Conservation (phyloP, 805 yeast species). For the Alloascoidea africana region DNA sequence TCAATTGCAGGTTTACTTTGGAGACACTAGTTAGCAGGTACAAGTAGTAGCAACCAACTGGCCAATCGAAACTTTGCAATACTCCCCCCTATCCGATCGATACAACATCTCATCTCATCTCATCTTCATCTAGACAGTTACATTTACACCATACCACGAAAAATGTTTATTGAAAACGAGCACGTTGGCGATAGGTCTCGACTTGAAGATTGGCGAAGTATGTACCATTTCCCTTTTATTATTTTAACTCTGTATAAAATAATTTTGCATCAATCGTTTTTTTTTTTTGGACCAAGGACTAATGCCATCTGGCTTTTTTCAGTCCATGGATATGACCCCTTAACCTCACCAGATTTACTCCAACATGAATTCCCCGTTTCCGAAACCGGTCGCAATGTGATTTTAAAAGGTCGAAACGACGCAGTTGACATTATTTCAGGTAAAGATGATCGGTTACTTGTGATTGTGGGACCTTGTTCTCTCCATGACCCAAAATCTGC, state of each 20-base stretch:
- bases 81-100: too few relatives aligned
- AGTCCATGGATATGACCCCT: slow-evolving; percentile 80
- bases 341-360: slow-evolving; percentile 87
- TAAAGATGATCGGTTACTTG: slow-evolving; percentile 71
- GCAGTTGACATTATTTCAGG: slow-evolving; percentile 65
- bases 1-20: too few relatives aligned
- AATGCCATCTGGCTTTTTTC: slow-evolving; percentile 5
- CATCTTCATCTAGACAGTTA: too few relatives aligned
- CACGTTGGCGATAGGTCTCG: slow-evolving; percentile 73
- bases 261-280: neutral
- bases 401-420: slow-evolving; percentile 62
- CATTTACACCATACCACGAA: too few relatives aligned
- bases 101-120: too few relatives aligned
- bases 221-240: slow-evolving; percentile 4
- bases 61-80: too few relatives aligned
- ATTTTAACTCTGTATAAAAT: neutral
- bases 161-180: slow-evolving; percentile 76
- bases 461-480: slow-evolving; percentile 95
- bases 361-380: slow-evolving; percentile 75
- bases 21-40: too few relatives aligned
- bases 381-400: slow-evolving; percentile 40
- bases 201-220: slow-evolving; percentile 53
- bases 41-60: too few relatives aligned
- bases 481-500: slow-evolving; percentile 93
- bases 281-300: slow-evolving; percentile 7